Conservation (phyloP, 768 basidiomycete species). For the Polyporus arcularius region DNA sequence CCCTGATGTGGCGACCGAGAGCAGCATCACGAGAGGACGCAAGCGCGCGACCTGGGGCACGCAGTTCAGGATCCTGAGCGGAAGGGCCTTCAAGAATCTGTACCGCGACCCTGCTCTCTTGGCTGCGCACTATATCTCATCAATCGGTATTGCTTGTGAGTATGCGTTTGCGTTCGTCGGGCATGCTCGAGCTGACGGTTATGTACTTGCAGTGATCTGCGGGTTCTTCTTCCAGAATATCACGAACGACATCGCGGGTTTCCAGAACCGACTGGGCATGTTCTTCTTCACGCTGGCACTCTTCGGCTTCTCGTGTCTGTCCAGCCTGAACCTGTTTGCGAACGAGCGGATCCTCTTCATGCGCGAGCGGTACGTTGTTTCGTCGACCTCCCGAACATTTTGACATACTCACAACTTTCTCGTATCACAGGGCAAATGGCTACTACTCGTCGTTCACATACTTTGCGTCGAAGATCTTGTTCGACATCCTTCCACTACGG, state of each 20-base stretch:
- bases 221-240: slow-evolving; percentile 93
- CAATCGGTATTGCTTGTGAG: slow-evolving; percentile 83
- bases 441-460: slow-evolving; percentile 98
- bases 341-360: slow-evolving; percentile 96
- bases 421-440: slow-evolving; percentile 75
- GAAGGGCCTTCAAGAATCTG: slow-evolving; percentile 96
- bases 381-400: background rate
- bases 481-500: slow-evolving; percentile 93
- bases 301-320: slow-evolving; percentile 96
- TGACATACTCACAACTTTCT: background rate
- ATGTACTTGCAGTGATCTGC: slow-evolving; percentile 64
- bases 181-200: slow-evolving; percentile 8
- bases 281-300: slow-evolving; percentile 98
- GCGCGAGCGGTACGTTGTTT: slow-evolving; percentile 78
- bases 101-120: slow-evolving; percentile 93
- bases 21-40: slow-evolving; percentile 63
- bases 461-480: slow-evolving; percentile 96
- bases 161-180: slow-evolving; percentile 16
- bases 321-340: slow-evolving; percentile 91
- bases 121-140: slow-evolving; percentile 85
- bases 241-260: slow-evolving; percentile 93
- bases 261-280: slow-evolving; percentile 93
- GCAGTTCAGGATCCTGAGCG: slow-evolving; percentile 93
- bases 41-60: slow-evolving; percentile 85
- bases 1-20: slow-evolving; percentile 72